Base-by-base conservation (phyloP, 768 basidiomycete genomes). In the Gautieria morchelliformis region DNA sequence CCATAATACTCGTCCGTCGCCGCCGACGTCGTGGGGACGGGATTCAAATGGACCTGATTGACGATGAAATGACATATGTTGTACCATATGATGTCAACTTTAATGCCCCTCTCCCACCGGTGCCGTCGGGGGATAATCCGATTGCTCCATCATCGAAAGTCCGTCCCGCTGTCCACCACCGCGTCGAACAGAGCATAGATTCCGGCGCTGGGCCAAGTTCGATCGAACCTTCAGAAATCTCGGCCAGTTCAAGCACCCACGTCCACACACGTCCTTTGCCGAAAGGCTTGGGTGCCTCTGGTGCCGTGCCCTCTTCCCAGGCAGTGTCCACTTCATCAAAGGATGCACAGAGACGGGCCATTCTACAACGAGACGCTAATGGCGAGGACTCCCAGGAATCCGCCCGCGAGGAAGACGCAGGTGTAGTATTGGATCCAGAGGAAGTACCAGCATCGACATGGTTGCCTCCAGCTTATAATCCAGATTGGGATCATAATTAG, bases 381-480 rank as follows among this genome's bases (percentile, higher is more conserved):
- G 5, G 5, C 27, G 27, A 27, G 27, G 27, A 27, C 5, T 27
- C 27, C 27, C 2, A 27, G 2, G 19, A 2, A 45, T 6, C 55
- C 12, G 55, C 33, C 3, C 55, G 32, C 11, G 55, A 56, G 27
- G 55, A 56, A 33, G 55, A 56, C 35, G 40, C 55, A 22, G 55
- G 55, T 5, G 15, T 52, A 5, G 50, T 37, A 19, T 6, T 52
- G 10, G 24, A 30, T 12, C 24, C 24, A 12, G 24, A 30, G 27
- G 50, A 52, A 32, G 6, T 10, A 14, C 55, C 24, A 19, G 37
- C 22, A 24, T 30, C 55, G 32, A 40, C 10, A 11, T 8, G 45
- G 35, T 48, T 56, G 46, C 55, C 55, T 46, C 55, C 55, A 1
- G 55, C 55, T 1, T 56, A 56, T 37, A 56, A 56, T 46, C 46